phyloP scores from a whole-genome alignment of 768 basidiomycete species.

The Mycena vulgaris region DNA sequence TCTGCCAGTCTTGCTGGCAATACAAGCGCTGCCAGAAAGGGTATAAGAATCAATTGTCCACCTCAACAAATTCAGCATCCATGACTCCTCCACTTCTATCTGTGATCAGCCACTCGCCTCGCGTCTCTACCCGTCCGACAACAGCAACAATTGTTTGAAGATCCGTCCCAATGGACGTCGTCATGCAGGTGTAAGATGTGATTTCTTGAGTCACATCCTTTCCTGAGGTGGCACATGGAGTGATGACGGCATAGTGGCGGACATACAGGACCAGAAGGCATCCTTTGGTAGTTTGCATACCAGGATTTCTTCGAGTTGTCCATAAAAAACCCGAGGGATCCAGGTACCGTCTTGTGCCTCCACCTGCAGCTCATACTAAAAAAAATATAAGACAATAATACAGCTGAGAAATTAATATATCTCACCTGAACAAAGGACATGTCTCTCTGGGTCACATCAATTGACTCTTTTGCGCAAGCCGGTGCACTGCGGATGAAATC shows the following conservation, averaged over 20 bases:
- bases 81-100: conserved; percentile 21
- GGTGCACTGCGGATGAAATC: conserved; percentile 39
- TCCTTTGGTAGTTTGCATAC: conserved; percentile 26
- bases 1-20: too few relatives aligned
- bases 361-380: neutral
- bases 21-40: too few relatives aligned
- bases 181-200: conserved; percentile 5
- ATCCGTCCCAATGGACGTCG: conserved; percentile 27
- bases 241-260: conserved; percentile 26
- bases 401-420: too few relatives aligned
- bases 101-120: conserved; percentile 29
- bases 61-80: conserved; percentile 13
- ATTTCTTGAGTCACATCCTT: conserved; percentile 30
- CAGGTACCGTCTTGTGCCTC: neutral
- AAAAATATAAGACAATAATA: too few relatives aligned
- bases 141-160: conserved; percentile 29
- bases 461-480: neutral
- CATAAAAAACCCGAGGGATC: conserved; percentile 26
- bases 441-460: neutral
- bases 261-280: neutral
- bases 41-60: too few relatives aligned
- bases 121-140: conserved; percentile 30
- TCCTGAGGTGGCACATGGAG: conserved; percentile 31
- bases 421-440: conserved; percentile 5
- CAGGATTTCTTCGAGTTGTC: conserved; percentile 35